Base-by-base conservation (phyloP, 441 rosid species). In the Croton laevigatus region DNA sequence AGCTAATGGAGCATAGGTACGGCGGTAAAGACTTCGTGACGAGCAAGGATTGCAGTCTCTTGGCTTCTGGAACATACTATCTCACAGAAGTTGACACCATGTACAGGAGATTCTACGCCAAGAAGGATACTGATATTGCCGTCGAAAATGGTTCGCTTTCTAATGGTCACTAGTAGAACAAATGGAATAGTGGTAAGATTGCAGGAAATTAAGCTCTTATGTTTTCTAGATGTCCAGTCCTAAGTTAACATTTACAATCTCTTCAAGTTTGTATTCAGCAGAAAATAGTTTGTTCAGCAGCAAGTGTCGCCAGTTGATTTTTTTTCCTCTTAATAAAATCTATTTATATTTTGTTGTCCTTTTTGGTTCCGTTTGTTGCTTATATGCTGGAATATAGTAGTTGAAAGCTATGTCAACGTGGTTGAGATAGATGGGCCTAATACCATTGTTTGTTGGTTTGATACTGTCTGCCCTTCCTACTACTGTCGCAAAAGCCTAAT, bases 1-100 rank as follows among this genome's bases (percentile, higher is more conserved):
- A 93, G 86, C 85, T 95, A 44, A 93, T 88, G 96, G 99, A 95
- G 87, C 96, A 91, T 60, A 85, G 99, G 73, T 95, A 95, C 13
- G 99, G 99, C 36, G 92, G 86, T 53, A 95, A 91, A 76, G 98
- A 87, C 86, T 93, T 88, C 20, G 87, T 88, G 81, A 95, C 99
- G 3, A 91, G 84, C 88, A 87, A 95, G 74, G 99, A 93, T 72
- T 81, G 84, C 65, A 89, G 92, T 80, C 90, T 88, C 68, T 79
- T 93, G 86, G 83, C 92, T 63, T 86, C 96, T 0, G 98, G 92
- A 55, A 90, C 98, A 22, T 90, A 88, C 83, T 94, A 89, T 70
- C 91, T 94, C 72, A 94, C 96, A 2, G 89, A 94, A 82, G 97
- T 91, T 13, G 98, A 94, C 78, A 76, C 88, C 59, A 80, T 78